These are phyloP conservation scores for Arachis monticola DNA, from an alignment of 331 rosid species.

Conservation along the genomic window DNA sequence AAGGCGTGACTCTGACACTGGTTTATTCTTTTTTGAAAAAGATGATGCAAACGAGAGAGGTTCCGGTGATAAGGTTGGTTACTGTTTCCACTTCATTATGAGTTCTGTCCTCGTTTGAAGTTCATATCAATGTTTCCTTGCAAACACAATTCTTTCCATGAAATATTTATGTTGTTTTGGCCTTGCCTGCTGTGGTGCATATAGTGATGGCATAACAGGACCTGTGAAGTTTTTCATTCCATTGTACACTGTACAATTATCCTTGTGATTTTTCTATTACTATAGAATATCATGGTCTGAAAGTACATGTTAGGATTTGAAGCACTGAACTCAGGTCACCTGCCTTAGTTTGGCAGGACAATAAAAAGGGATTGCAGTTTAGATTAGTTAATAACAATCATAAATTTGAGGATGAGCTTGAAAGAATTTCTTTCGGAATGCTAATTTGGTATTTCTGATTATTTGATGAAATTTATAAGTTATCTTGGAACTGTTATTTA, in stretches of 20 bases:
- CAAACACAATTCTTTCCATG: background rate
- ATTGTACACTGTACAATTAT: background rate
- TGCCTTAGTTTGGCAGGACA: background rate
- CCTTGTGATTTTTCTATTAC: background rate
- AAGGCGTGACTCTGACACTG: constrained; percentile 67
- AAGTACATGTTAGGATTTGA: constrained; percentile 27
- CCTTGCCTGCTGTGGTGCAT: constrained; percentile 1
- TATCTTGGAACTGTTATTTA: no score
- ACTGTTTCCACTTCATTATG: constrained; percentile 19
- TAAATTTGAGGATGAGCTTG: background rate
- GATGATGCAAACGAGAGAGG: constrained; percentile 61
- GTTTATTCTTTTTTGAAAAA: constrained; percentile 83
- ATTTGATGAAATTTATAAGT: background rate
- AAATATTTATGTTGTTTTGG: constrained; percentile 5
- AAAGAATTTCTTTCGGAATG: constrained; percentile 13
- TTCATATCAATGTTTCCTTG: constrained; percentile 26
- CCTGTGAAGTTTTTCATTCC: constrained; percentile 29
- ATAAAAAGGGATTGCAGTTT: constrained; percentile 1
- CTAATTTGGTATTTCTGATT: background rate
- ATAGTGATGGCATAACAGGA: constrained; percentile 28
- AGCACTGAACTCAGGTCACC: constrained; percentile 10
- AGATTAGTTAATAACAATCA: background rate
- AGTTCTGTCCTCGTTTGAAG: constrained; percentile 30
- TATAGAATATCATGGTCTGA: constrained; percentile 15
- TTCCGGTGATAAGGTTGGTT: constrained; percentile 66